These are phyloP conservation scores for Calonectria leucothoes DNA, from an alignment of 2,329 filamentous ascomycete genomes.

Conservation along the genomic window DNA sequence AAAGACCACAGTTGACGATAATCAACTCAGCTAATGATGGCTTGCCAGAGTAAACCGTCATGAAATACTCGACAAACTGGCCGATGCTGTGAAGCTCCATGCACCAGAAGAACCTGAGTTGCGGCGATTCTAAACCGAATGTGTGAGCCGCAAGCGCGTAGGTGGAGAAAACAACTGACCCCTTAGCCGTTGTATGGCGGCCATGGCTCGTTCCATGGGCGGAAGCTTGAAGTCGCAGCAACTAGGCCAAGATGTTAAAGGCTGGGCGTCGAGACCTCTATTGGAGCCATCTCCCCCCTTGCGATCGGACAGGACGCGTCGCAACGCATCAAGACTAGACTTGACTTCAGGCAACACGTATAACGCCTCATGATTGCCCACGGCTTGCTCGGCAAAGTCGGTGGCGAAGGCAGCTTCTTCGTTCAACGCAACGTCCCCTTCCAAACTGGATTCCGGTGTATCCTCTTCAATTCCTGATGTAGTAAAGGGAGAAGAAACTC, in stretches of 20 bases:
- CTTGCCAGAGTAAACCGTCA: neutral
- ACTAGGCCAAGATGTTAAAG: neutral
- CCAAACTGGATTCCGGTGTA: neutral
- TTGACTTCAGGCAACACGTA: neutral
- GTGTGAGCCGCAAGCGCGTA: neutral
- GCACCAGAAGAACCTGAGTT: neutral
- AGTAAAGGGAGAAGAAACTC: neutral
- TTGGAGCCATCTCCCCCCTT: neutral
- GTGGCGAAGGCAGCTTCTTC: neutral
- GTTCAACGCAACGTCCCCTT: neutral
- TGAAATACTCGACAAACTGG: neutral
- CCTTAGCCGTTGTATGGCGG: neutral
- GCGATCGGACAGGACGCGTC: neutral
- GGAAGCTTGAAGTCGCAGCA: neutral
- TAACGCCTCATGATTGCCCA: neutral
- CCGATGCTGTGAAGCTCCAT: neutral
- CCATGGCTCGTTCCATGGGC: neutral
- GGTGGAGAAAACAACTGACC: neutral
- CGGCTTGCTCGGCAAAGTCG: neutral
- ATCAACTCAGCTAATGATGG: neutral
- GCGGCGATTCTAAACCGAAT: neutral
- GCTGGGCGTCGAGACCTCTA: rapidly evolving
- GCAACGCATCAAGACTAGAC: neutral
- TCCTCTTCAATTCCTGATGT: neutral
- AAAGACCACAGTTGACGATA: neutral